These are phyloP conservation scores for Macadamia integrifolia DNA, from an alignment of 164 flowering plant genomes.

Conservation along the genomic window DNA sequence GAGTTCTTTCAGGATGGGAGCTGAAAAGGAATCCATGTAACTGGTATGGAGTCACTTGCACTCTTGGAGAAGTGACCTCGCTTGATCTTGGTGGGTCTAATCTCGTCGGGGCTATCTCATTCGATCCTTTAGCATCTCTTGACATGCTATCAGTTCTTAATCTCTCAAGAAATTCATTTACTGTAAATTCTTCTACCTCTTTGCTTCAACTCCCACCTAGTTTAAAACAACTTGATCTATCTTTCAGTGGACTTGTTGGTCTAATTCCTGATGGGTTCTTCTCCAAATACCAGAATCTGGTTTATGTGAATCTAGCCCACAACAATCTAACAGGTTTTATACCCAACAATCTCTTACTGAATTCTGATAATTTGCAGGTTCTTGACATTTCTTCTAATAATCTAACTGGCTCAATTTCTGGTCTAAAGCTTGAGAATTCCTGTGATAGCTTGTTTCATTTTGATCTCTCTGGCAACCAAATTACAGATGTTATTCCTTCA, in stretches of 20 bases:
- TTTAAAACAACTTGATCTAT: slow-evolving; percentile 52
- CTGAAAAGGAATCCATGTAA: slow-evolving; percentile 39
- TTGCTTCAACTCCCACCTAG: slow-evolving; percentile 51
- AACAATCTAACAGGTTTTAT: slow-evolving; percentile 65
- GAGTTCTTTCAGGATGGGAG: slow-evolving; percentile 52
- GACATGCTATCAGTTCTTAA: slow-evolving; percentile 47
- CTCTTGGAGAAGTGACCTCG: slow-evolving; percentile 38
- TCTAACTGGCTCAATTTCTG: slow-evolving; percentile 53
- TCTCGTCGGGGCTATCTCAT: slow-evolving; percentile 45
- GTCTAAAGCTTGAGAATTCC: slow-evolving; percentile 27
- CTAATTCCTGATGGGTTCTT: slow-evolving; percentile 43
- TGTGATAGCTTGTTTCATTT: slow-evolving; percentile 50
- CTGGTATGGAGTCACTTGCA: slow-evolving; percentile 73
- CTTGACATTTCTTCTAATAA: slow-evolving; percentile 81
- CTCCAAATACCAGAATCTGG: slow-evolving; percentile 43
- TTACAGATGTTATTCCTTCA: slow-evolving; percentile 42
- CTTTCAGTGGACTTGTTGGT: slow-evolving; percentile 48
- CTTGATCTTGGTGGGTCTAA: slow-evolving; percentile 49
- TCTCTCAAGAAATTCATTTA: slow-evolving; percentile 48
- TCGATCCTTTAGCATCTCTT: slow-evolving; percentile 48
- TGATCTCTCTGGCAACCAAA: slow-evolving; percentile 54
- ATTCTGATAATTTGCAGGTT: slow-evolving; percentile 38
- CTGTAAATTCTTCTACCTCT: slow-evolving; percentile 47
- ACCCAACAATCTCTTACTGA: slow-evolving; percentile 37
- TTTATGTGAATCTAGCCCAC: slow-evolving; percentile 40